phyloP scores from a whole-genome alignment of 2,329 filamentous ascomycete species.

The Beauveria bassiana region DNA sequence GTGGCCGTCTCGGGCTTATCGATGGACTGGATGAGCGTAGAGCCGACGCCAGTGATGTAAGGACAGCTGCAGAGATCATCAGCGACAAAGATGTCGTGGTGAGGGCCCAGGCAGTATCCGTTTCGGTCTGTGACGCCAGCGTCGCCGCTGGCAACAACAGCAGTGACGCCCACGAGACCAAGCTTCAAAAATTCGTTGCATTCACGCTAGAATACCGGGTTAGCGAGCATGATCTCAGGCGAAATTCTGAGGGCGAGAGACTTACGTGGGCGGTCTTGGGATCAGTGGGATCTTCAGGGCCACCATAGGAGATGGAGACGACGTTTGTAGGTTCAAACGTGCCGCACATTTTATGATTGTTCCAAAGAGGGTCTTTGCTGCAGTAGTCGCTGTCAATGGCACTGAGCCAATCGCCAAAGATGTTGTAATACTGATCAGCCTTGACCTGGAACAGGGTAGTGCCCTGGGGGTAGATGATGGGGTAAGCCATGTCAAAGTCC shows the following conservation, averaged over 20 bases:
- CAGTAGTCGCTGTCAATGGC: conserved; percentile 40
- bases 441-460: conserved; percentile 40
- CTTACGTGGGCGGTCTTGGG: conserved; percentile 26
- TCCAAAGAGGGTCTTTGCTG: conserved; percentile 14
- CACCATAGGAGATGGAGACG: conserved; percentile 37
- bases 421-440: conserved; percentile 28
- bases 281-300: conserved; percentile 36
- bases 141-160: conserved; percentile 31
- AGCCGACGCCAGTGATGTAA: conserved; percentile 41
- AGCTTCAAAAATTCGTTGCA: conserved; percentile 36
- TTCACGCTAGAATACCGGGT: conserved; percentile 27
- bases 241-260: conserved; percentile 11
- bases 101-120: conserved; percentile 13
- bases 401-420: conserved; percentile 36
- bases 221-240: not conserved
- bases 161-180: conserved; percentile 29
- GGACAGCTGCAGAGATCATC: conserved; percentile 28
- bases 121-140: conserved; percentile 5
- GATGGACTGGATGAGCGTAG: conserved; percentile 35
- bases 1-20: conserved; percentile 37
- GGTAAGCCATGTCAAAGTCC: conserved; percentile 43
- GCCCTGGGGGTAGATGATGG: conserved; percentile 44
- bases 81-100: conserved; percentile 31
- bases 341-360: conserved; percentile 17
- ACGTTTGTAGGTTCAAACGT: conserved; percentile 16